Evolutionary conservation across 192 early-diverging fungal species (phyloP).

Genomic region (Coemansia asiatica): DNA sequence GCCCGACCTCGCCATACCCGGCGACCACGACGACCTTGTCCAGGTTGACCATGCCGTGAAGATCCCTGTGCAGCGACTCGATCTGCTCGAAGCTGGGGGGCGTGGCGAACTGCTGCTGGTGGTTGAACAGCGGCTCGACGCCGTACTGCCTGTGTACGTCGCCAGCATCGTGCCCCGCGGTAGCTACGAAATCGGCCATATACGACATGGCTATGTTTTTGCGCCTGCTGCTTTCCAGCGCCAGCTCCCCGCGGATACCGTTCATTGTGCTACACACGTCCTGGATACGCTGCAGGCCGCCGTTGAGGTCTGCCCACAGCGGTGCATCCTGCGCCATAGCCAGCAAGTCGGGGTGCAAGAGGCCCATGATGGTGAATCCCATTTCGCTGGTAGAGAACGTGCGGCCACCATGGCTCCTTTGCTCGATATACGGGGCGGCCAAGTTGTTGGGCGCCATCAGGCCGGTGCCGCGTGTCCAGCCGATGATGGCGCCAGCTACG

Average conservation of each 20-base stretch:
- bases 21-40: constrained; percentile 91
- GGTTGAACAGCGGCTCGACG: constrained; percentile 77
- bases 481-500: constrained; percentile 90
- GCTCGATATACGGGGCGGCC: constrained; percentile 79
- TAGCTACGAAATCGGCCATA: constrained; percentile 14
- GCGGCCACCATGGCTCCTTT: constrained; percentile 64
- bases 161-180: constrained; percentile 10
- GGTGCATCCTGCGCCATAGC: constrained; percentile 74
- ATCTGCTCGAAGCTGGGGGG: constrained; percentile 65
- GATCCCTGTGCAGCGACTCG: constrained; percentile 59
- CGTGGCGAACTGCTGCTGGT: constrained; percentile 78
- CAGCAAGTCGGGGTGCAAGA: constrained; percentile 78
- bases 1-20: constrained; percentile 92
- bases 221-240: neutral
- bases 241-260: constrained; percentile 5
- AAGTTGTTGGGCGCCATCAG: constrained; percentile 92
- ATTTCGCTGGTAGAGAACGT: constrained; percentile 93
- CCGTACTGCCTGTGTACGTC: constrained; percentile 19
- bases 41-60: constrained; percentile 75
- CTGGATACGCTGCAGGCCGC: constrained; percentile 82
- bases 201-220: constrained; percentile 12
- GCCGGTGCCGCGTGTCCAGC: constrained; percentile 96
- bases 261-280: constrained; percentile 20
- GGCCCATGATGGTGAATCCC: constrained; percentile 89
- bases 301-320: constrained; percentile 95